Evolutionary conservation across 2,329 filamentous ascomycete genomes (phyloP).

Genomic region (Phaeoacremonium minimum): DNA sequence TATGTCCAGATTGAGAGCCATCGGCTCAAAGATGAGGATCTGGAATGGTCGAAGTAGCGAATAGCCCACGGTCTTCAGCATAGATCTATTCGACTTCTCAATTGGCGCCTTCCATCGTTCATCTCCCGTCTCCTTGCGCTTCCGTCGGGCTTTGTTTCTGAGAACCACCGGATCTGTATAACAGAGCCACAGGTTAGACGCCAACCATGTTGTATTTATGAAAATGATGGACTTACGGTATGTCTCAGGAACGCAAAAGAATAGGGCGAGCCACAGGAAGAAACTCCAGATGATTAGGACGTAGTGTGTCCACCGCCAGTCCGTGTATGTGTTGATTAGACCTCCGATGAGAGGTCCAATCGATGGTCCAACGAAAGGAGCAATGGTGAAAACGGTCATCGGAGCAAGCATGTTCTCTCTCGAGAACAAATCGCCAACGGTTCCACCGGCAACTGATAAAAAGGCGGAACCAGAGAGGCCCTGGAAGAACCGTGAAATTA

Average conservation of each 20-base stretch:
- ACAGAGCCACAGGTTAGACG: background rate
- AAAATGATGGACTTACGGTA: slow-evolving; percentile 50
- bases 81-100: slow-evolving; percentile 67
- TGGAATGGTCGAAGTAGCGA: slow-evolving; percentile 70
- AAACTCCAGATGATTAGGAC: slow-evolving; percentile 77
- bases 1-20: slow-evolving; percentile 78
- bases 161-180: slow-evolving; percentile 60
- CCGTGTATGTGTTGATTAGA: slow-evolving; percentile 72
- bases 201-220: background rate
- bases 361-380: slow-evolving; percentile 59
- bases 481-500: slow-evolving; percentile 73
- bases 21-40: slow-evolving; percentile 76
- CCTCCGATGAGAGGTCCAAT: slow-evolving; percentile 64
- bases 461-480: slow-evolving; percentile 68
- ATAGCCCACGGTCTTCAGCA: slow-evolving; percentile 53
- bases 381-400: slow-evolving; percentile 75
- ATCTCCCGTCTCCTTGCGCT: slow-evolving; percentile 75
- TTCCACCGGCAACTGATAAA: slow-evolving; percentile 74
- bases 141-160: slow-evolving; percentile 62
- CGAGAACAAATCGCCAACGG: slow-evolving; percentile 75
- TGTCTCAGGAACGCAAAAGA: slow-evolving; percentile 79
- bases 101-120: slow-evolving; percentile 71
- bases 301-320: slow-evolving; percentile 84
- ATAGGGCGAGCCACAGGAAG: slow-evolving; percentile 58
- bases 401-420: slow-evolving; percentile 67